Evolutionary conservation across 345 rosid species (phyloP).

Genomic region (Geranium rotundifolium): DNA sequence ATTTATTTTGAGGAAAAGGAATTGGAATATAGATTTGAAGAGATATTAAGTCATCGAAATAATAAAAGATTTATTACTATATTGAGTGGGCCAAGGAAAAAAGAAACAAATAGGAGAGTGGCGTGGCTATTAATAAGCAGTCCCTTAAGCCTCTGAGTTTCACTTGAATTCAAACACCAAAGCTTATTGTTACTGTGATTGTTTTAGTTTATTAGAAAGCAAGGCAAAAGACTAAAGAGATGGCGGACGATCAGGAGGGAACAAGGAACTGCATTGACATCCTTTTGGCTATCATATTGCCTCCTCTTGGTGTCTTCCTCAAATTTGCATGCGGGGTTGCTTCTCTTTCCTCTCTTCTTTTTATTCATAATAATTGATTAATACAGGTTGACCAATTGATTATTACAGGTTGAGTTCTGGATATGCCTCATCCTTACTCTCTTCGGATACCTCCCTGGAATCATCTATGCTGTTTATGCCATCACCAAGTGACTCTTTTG

Average conservation of each 20-base stretch:
- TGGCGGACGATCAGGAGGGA: slow-evolving; percentile 7
- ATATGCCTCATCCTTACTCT: slow-evolving; percentile 67
- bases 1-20: too few species aligned
- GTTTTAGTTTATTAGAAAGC: too few species aligned
- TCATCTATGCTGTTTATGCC: slow-evolving; percentile 58
- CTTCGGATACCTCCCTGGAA: slow-evolving; percentile 75
- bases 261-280: slow-evolving; percentile 57
- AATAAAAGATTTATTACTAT: too few species aligned
- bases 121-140: too few species aligned
- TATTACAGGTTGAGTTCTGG: slow-evolving; percentile 64
- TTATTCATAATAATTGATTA: background rate
- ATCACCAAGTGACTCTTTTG: slow-evolving; percentile 58
- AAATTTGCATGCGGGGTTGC: slow-evolving; percentile 59
- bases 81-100: too few species aligned
- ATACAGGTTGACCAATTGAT: background rate
- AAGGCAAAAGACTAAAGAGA: too few species aligned
- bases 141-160: too few species aligned
- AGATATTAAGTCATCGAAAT: too few species aligned
- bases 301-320: slow-evolving; percentile 91
- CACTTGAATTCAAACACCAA: too few species aligned
- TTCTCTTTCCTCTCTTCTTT: background rate
- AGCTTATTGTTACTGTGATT: too few species aligned
- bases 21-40: too few species aligned
- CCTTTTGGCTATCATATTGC: slow-evolving; percentile 67
- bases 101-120: too few species aligned